A percentile compares a stretch with the other conserved stretches of the same genome.
Conservation (phyloP, 2,329 filamentous ascomycete genomes). For the Fusarium anthophilum region DNA sequence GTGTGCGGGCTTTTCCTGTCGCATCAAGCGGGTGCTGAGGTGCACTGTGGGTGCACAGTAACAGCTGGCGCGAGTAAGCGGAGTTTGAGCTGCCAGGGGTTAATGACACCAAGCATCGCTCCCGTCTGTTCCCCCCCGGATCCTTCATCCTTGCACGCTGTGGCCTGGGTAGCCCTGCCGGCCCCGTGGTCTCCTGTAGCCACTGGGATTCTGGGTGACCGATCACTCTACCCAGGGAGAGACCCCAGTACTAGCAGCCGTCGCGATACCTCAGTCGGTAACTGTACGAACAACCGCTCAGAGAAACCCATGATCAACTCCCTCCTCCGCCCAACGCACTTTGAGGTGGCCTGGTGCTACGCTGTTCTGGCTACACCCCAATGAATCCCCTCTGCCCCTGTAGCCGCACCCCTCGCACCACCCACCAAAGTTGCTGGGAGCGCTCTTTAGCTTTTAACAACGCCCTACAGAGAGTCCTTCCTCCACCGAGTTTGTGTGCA, state of each 20-base stretch:
- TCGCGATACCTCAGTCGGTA: constrained; percentile 4
- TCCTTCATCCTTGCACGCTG: constrained; percentile 28
- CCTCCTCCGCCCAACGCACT: constrained; percentile 33
- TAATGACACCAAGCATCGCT: constrained; percentile 39
- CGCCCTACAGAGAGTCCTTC: constrained; percentile 34
- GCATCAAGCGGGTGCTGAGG: constrained; percentile 29
- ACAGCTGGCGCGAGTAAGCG: constrained; percentile 39
- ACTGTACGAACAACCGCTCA: constrained; percentile 33
- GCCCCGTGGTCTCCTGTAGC: constrained; percentile 32
- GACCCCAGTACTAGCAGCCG: constrained; percentile 17
- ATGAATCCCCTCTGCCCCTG: constrained; percentile 22
- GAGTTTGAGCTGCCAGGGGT: constrained; percentile 34
- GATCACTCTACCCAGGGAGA: constrained; percentile 29
- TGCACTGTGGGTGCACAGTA: constrained; percentile 29
- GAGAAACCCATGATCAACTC: constrained; percentile 41
- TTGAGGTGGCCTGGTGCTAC: constrained; percentile 44
- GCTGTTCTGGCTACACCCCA: constrained; percentile 46
- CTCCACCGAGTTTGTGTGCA: constrained; percentile 38
- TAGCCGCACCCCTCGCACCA: constrained; percentile 41
- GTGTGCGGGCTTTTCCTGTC: constrained; percentile 29
- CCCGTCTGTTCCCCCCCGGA: constrained; percentile 33
- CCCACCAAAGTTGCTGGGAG: constrained; percentile 33
- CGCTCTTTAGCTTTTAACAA: constrained; percentile 22
- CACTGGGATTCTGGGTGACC: constrained; percentile 29
- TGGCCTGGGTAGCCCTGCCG: constrained; percentile 29